Percentiles rank a stretch among this genome's conserved stretches.
Evolutionary conservation across 2,329 filamentous ascomycete genomes (phyloP).

Genomic region (Claviceps capensis): DNA sequence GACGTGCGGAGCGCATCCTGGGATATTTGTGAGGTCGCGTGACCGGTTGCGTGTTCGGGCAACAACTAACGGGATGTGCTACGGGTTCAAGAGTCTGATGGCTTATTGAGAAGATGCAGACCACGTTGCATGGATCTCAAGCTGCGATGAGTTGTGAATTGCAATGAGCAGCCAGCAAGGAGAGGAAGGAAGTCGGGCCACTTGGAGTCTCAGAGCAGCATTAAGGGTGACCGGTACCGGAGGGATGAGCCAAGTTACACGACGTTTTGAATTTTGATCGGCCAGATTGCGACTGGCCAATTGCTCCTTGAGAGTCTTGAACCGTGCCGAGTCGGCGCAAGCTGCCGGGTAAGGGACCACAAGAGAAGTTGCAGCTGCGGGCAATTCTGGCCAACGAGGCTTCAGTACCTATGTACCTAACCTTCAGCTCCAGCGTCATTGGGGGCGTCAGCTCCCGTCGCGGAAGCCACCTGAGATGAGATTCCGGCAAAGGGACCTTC

Average conservation of each 20-base stretch:
- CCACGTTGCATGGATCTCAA: neutral
- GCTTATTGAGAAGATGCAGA: neutral
- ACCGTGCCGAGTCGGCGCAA: neutral
- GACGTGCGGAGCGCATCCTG: slow-evolving; percentile 18
- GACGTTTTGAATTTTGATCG: neutral
- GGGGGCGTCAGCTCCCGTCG: neutral
- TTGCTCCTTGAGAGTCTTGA: neutral
- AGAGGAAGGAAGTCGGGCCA: neutral
- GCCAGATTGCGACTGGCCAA: neutral
- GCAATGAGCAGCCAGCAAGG: neutral
- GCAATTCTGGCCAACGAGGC: slow-evolving; percentile 1
- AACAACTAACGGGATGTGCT: too few relatives aligned
- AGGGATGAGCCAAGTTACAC: neutral
- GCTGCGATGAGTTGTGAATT: neutral
- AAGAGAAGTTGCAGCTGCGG: neutral
- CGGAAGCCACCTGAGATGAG: too few relatives aligned
- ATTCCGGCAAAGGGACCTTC: too few relatives aligned
- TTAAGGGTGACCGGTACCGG: slow-evolving; percentile 5
- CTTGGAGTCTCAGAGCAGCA: neutral
- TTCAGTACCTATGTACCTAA: too few relatives aligned
- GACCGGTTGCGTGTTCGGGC: neutral
- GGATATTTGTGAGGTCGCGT: neutral
- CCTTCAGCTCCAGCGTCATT: neutral
- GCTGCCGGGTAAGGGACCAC: neutral
- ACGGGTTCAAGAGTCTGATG: neutral